phyloP scores from a whole-genome alignment of 495 filamentous ascomycete species.

The Penicillium maclennaniae region DNA sequence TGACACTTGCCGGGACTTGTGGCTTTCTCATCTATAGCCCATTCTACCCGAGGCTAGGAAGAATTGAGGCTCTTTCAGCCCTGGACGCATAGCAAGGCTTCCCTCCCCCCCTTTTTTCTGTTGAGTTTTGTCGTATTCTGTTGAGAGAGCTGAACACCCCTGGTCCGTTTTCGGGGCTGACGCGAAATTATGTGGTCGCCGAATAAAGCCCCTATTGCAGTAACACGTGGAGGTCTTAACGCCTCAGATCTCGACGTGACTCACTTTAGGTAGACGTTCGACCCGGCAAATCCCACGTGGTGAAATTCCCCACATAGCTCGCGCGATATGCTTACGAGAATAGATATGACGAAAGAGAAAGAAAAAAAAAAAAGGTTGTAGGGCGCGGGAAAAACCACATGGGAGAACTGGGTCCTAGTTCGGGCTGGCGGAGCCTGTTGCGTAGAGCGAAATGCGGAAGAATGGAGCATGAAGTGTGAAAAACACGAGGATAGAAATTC shows the following conservation, averaged over 20 bases:
- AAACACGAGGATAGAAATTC: not conserved
- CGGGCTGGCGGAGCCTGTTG: not conserved
- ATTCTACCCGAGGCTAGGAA: not conserved
- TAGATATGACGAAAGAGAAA: no score
- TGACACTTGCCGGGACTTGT: no score
- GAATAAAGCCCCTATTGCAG: slow-evolving; percentile 6
- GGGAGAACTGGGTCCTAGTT: not conserved
- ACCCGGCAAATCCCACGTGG: not conserved
- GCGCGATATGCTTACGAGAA: not conserved
- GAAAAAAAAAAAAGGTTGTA: not conserved
- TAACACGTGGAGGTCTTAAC: not conserved
- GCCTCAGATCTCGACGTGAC: not conserved
- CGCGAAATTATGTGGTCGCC: not conserved
- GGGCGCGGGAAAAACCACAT: not conserved
- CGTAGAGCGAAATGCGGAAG: not conserved
- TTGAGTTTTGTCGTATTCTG: no score
- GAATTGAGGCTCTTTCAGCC: not conserved
- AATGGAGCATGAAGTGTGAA: no score
- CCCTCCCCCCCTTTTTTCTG: not conserved
- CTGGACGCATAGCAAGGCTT: not conserved
- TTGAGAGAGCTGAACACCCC: not conserved
- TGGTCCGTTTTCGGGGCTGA: not conserved
- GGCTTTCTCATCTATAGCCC: not conserved
- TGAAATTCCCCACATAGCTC: not conserved
- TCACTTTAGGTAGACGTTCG: not conserved